Base-by-base conservation (phyloP, 208 protist genomes). In the Leishmania major region DNA sequence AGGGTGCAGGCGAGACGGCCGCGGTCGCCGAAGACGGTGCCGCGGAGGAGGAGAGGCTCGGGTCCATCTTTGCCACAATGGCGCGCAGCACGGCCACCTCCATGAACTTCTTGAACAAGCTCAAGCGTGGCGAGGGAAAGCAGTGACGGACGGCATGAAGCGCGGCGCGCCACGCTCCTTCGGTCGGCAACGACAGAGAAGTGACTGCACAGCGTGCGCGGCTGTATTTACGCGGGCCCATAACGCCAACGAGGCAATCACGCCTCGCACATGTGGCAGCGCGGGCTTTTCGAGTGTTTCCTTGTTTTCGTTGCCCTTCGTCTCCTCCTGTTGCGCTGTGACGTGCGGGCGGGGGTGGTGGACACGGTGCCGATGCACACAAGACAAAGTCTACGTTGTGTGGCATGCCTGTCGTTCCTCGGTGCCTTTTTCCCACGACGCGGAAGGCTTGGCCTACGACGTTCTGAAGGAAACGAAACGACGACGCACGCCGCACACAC, bases 81-180 rank as follows among this genome's bases (percentile, higher is more conserved):
- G 91, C 91, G 31, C 88, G 88, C 35, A 88, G 53, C 51, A 93
- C 90, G n/a, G 91, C 90, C 1, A 93, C 90, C 31, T 89, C 87
- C 7, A 96, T 96, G 45, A 93, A 87, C 72, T 92, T 96, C 66
- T 67, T 96, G 60, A 89, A 82, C 76, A 92, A 95, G 75, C 93
- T 95, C 53, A 96, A 94, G 81, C 93, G 91, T 35, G 83, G 83
- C 25, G 85, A 87, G 2, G 77, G 72, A 25, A 84, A 82, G 78
- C 67, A 49, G 4, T 71, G 80, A 86, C 57, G 22, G 77, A 69
- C 53, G 10, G 53, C 0, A 17, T 25, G 15, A 6, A 57, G 13
- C 13, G 57, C 22, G 47, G 72, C 28, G 49, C 10, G 40, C 49
- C 19, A 76, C 1, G 4, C n/a, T 62, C 43, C 37, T 8, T 47